These are phyloP conservation scores for Acanthamoeba lenticulata DNA, from an alignment of 208 protist species.

Conservation along the genomic window DNA sequence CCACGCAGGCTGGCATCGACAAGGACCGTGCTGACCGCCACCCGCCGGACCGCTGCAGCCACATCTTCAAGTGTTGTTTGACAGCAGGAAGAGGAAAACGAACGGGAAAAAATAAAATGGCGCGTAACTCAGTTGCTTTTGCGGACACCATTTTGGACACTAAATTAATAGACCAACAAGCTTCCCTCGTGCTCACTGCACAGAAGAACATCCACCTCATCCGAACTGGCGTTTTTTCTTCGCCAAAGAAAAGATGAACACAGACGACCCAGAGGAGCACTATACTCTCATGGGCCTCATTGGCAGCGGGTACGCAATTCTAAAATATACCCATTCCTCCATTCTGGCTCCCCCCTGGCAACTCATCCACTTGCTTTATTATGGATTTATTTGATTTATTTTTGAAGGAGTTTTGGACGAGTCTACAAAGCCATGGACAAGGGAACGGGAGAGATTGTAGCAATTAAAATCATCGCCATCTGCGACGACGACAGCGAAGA, in stretches of 20 bases:
- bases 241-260: not conserved
- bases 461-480: conserved; percentile 14
- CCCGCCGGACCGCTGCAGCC: no score
- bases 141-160: no score
- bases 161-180: not conserved
- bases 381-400: not conserved
- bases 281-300: conserved; percentile 39
- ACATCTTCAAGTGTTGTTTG: not conserved
- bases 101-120: not conserved
- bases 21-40: not conserved
- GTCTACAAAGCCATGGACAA: conserved; percentile 57
- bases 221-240: not conserved
- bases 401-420: conserved; percentile 43
- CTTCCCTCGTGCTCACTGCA: not conserved
- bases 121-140: no score
- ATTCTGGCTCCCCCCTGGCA: no score
- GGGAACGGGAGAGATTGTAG: conserved; percentile 1
- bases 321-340: no score
- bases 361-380: not conserved
- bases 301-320: conserved; percentile 17
- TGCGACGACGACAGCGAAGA: conserved; percentile 43
- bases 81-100: not conserved
- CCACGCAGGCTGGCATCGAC: not conserved
- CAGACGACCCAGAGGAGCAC: conserved; percentile 1
- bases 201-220: not conserved